Conservation (phyloP, 73 alveolate species). For the Urostyla sp. region DNA sequence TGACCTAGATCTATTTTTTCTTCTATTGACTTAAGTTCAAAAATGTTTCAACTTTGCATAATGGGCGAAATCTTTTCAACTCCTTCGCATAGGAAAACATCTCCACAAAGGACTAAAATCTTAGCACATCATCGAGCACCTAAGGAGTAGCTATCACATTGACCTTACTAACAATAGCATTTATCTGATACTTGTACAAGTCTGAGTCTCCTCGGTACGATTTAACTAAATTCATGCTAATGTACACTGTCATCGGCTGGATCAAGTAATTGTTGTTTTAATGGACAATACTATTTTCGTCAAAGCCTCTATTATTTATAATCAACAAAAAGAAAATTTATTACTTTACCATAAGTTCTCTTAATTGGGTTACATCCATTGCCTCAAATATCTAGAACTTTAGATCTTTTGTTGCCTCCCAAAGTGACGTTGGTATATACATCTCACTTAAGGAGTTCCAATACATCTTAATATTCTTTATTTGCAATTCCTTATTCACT, state of each 20-base stretch:
- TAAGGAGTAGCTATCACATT: constrained; percentile 19
- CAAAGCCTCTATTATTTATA: constrained; percentile 1
- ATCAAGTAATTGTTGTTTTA: constrained; percentile 10
- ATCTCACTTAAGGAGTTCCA: constrained; percentile 76
- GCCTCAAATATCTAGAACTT: constrained; percentile 53
- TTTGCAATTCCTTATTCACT: constrained; percentile 34
- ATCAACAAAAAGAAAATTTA: not conserved
- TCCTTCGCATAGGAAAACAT: constrained; percentile 34
- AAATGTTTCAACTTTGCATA: constrained; percentile 21
- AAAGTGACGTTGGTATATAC: constrained; percentile 55
- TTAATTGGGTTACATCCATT: constrained; percentile 39
- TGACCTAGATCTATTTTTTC: not conserved
- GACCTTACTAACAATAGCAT: not conserved
- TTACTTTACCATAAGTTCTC: constrained; percentile 58
- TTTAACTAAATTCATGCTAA: constrained; percentile 1
- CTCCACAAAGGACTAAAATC: constrained; percentile 32
- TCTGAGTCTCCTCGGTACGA: not conserved
- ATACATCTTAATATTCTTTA: constrained; percentile 47
- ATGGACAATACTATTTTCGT: not conserved
- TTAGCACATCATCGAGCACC: constrained; percentile 13
- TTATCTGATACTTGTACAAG: constrained; percentile 47
- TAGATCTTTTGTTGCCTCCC: constrained; percentile 44
- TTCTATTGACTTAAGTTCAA: constrained; percentile 16
- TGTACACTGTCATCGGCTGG: constrained; percentile 29
- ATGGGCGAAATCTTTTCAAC: constrained; percentile 31